Evolutionary conservation across 2,329 filamentous ascomycete species (phyloP).

Genomic region (Colletotrichum lini): DNA sequence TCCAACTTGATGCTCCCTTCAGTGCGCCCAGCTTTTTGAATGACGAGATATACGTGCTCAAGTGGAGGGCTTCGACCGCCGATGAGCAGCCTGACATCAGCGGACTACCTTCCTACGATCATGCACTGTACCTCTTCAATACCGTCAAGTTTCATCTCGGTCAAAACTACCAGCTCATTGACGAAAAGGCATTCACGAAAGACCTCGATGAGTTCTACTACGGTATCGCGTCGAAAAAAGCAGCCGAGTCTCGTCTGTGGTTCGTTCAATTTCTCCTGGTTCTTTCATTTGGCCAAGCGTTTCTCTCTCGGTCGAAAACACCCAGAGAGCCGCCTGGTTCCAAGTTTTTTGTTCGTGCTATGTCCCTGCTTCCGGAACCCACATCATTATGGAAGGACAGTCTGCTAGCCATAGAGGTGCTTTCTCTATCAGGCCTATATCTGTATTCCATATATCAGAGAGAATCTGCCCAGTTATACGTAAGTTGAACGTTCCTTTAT

Average conservation of each 20-base stretch:
- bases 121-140: constrained; percentile 45
- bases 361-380: constrained; percentile 55
- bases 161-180: constrained; percentile 53
- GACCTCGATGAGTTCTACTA: constrained; percentile 45
- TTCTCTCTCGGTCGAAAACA: no score
- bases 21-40: constrained; percentile 7
- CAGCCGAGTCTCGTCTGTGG: no score
- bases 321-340: constrained; percentile 7
- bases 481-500: constrained; percentile 37
- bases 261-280: no score
- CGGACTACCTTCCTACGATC: no score
- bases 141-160: constrained; percentile 57
- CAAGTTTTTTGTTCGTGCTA: constrained; percentile 51
- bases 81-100: no score
- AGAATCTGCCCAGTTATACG: constrained; percentile 47
- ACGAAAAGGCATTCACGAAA: constrained; percentile 50
- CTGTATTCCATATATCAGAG: constrained; percentile 56
- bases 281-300: no score
- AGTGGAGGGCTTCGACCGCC: no score
- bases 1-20: no score
- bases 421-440: constrained; percentile 55
- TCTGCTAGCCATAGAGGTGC: constrained; percentile 54
- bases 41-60: no score
- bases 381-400: constrained; percentile 54
- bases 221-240: no score